Percentiles rank a stretch among this genome's conserved stretches.
phyloP scores from a whole-genome alignment of 2,329 filamentous ascomycete species.

The Alternaria gaisen region DNA sequence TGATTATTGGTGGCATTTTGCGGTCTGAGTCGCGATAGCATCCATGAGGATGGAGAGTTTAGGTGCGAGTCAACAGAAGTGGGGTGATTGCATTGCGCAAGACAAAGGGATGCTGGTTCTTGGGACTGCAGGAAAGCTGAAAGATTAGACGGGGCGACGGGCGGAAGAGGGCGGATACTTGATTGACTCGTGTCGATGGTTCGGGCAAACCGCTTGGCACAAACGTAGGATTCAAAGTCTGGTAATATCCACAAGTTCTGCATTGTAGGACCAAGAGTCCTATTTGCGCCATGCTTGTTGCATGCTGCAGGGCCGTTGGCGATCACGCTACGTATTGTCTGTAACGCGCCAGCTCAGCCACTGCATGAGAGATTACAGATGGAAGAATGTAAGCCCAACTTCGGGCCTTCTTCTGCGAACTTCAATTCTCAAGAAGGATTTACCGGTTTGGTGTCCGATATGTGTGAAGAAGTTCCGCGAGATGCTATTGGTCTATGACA shows the following conservation, averaged over 20 bases:
- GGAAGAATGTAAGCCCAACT: background rate
- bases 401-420: background rate
- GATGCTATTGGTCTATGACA: slow-evolving; percentile 19
- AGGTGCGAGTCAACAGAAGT: background rate
- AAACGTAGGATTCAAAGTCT: background rate
- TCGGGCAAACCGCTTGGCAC: background rate
- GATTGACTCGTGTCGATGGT: background rate
- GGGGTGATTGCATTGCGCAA: background rate
- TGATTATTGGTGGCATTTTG: slow-evolving; percentile 6
- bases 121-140: background rate
- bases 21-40: background rate
- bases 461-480: background rate
- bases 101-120: background rate
- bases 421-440: background rate
- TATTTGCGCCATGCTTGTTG: background rate
- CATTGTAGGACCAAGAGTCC: background rate
- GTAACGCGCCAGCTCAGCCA: background rate
- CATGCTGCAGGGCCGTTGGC: background rate
- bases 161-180: background rate
- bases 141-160: background rate
- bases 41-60: background rate
- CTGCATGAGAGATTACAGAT: background rate
- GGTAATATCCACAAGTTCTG: background rate
- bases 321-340: background rate
- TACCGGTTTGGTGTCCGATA: background rate